Evolutionary conservation across 2,329 filamentous ascomycete genomes (phyloP).

Genomic region (Pezicula neosporulosa): DNA sequence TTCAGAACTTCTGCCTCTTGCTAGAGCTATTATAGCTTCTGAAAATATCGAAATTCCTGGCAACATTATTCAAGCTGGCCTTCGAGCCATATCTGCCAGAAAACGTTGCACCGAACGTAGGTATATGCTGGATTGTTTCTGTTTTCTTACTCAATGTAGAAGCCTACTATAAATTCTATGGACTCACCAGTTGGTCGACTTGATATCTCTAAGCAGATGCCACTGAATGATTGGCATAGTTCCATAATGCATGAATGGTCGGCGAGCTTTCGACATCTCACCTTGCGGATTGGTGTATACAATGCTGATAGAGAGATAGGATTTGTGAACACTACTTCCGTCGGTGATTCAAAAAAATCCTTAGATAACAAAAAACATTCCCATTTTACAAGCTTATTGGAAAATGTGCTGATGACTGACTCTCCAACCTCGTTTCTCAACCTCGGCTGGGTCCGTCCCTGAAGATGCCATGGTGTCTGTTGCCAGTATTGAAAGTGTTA

Average conservation of each 20-base stretch:
- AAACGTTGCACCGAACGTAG: constrained; percentile 2
- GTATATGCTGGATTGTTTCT: no score
- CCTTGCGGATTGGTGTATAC: no score
- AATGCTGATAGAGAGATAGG: neutral
- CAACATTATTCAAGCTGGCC: constrained; percentile 7
- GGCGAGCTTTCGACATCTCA: no score
- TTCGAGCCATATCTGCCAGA: constrained; percentile 8
- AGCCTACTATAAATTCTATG: no score
- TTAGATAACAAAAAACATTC: constrained; percentile 5
- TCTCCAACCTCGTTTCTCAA: constrained; percentile 10
- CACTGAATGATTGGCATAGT: no score
- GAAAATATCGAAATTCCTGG: constrained; percentile 4
- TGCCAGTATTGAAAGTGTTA: neutral
- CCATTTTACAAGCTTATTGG: constrained; percentile 10
- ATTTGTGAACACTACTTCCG: neutral
- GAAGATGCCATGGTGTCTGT: neutral
- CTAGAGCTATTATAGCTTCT: constrained; percentile 4
- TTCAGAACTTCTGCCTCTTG: constrained; percentile 5
- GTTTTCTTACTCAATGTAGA: no score
- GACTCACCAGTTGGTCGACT: no score
- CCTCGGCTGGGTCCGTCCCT: neutral
- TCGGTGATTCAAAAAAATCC: neutral
- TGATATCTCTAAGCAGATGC: no score
- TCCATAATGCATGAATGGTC: no score
- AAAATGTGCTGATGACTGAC: constrained; percentile 6